Conservation (phyloP, 495 filamentous ascomycete species). For the Pyrenula aspistea region DNA sequence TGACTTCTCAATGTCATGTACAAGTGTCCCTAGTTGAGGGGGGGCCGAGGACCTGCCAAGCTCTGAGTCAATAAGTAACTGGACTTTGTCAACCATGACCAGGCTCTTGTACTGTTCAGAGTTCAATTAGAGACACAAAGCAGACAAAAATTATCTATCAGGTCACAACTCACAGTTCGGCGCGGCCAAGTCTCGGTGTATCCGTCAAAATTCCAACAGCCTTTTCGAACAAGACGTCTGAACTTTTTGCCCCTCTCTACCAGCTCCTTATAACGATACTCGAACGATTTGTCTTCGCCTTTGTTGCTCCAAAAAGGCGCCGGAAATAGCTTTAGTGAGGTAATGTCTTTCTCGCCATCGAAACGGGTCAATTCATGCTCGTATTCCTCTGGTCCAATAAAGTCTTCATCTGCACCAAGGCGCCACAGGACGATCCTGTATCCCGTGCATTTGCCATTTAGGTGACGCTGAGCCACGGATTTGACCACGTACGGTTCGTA, state of each 20-base stretch:
- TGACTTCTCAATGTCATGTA: not conserved
- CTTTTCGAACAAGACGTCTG: not conserved
- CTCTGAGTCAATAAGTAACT: not conserved
- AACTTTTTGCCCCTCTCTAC: not conserved
- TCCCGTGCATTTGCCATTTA: not conserved
- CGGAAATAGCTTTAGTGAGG: not conserved
- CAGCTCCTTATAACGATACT: not conserved
- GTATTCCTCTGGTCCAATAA: not conserved
- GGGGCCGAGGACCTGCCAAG: too few relatives aligned
- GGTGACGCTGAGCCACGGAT: not conserved
- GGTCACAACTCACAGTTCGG: not conserved
- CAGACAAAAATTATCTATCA: not conserved
- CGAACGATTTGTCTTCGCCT: not conserved
- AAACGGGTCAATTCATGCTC: not conserved
- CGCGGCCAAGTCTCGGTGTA: not conserved
- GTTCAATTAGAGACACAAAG: not conserved
- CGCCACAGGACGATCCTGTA: conserved; percentile 1
- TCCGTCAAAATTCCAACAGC: not conserved
- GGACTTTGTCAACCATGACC: not conserved
- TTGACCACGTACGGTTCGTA: conserved; percentile 2
- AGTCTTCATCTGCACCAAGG: conserved; percentile 2
- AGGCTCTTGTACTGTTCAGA: not conserved
- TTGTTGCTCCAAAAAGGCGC: not conserved
- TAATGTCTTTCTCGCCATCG: conserved; percentile 6
- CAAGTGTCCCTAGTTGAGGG: too few relatives aligned